Conservation (phyloP, 2,329 filamentous ascomycete genomes). For the Rugonectria rugulosa region DNA sequence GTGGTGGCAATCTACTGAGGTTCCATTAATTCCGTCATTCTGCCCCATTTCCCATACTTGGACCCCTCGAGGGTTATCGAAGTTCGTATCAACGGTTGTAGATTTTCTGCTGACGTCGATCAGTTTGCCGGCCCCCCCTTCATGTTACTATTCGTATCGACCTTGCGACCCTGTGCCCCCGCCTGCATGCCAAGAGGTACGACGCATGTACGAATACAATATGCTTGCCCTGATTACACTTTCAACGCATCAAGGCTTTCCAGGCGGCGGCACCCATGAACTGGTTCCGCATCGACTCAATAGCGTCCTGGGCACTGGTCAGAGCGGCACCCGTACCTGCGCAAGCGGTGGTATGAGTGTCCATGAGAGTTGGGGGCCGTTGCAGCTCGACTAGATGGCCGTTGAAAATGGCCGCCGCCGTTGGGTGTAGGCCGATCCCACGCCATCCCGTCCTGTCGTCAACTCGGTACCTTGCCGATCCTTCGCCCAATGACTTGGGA, state of each 20-base stretch:
- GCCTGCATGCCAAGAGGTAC: background rate
- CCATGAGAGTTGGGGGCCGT: slow-evolving; percentile 15
- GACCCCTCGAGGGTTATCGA: slow-evolving; percentile 9
- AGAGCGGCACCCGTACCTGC: slow-evolving; percentile 35
- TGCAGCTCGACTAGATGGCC: slow-evolving; percentile 7
- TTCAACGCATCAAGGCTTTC: background rate
- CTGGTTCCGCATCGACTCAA: slow-evolving; percentile 20
- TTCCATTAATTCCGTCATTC: slow-evolving; percentile 19
- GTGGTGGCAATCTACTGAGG: slow-evolving; percentile 8
- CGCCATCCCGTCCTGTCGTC: slow-evolving; percentile 7
- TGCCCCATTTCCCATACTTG: background rate
- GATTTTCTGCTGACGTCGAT: slow-evolving; percentile 24
- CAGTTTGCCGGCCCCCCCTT: slow-evolving; percentile 14
- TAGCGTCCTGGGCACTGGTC: slow-evolving; percentile 26
- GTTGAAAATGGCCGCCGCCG: slow-evolving; percentile 1
- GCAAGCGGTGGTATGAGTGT: slow-evolving; percentile 34
- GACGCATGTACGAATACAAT: background rate
- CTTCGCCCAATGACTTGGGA: slow-evolving; percentile 4
- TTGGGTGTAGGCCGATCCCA: slow-evolving; percentile 12
- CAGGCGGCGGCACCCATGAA: background rate
- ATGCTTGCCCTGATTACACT: background rate
- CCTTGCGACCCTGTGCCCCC: background rate
- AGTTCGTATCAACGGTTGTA: slow-evolving; percentile 19
- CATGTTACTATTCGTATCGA: slow-evolving; percentile 22
- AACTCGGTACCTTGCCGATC: slow-evolving; percentile 15